Evolutionary conservation across 305 asterid species (phyloP), one percentile per base, ranked within the genome.

Genomic region (Fraxinus floribunda): DNA sequence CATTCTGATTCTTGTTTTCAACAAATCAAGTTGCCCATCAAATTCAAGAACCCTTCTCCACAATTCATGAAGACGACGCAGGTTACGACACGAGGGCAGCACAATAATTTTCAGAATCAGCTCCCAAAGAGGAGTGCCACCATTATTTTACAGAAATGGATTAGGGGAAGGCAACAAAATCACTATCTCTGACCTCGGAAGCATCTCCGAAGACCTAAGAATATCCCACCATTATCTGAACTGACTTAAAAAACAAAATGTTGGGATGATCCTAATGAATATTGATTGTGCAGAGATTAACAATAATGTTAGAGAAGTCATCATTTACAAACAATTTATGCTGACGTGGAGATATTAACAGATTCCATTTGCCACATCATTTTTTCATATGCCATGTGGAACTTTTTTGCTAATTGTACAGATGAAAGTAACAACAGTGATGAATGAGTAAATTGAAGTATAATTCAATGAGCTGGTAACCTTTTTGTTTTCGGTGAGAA

Each of bases 81-180:
- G 18, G 57, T 13, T 15, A 13, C n/a, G 57, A 46, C 57, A 46
- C 1, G 6, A 46, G 57, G 57, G 57, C 18, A 13, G 57, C 15
- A 46, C 57, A 11, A 13, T 46, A 1, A 46, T 46, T 46, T 46
- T 44, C 52, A 44, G 52, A 44, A 10, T 44, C 1, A 44, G 80
- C 90, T 95, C 60, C 99, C 98, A 10, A 94, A 92, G 87, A 87
- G 95, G 86, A 94, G 99, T 55, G 95, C 90, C 81, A 86, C 93
- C 13, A 90, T 93, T 79, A 93, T 91, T 35, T 84, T 95, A 73
- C 90, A 90, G 78, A 89, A 90, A 83, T 94, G 99, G 99, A 86
- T 91, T 39, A 57, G 77, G 38, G 97, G 49, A 94, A 85, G 99
- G 98, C 60, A 85, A 85, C 75, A 3, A 77, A 34, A 75, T 93